These are phyloP conservation scores for Leptographium wingfieldii DNA, from an alignment of 2,329 filamentous ascomycete species.

Conservation along the genomic window DNA sequence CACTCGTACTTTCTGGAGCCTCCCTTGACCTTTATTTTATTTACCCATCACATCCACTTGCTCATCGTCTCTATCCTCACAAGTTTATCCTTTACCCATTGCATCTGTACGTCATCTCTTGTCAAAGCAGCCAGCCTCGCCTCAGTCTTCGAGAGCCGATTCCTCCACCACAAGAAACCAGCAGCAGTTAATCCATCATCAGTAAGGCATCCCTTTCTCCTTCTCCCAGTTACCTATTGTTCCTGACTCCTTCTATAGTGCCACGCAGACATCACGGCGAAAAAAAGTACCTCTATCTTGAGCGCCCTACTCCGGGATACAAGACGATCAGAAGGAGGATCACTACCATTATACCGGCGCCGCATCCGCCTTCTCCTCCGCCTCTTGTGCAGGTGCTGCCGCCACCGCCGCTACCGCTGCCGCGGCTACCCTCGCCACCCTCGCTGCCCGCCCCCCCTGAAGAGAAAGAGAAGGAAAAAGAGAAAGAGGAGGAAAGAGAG, in stretches of 20 bases:
- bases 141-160: no score
- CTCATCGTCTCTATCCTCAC: no score
- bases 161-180: no score
- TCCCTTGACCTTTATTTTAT: no score
- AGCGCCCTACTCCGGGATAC: conserved; percentile 24
- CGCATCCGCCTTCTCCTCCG: conserved; percentile 6
- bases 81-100: no score
- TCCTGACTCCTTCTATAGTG: conserved; percentile 6
- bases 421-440: not conserved
- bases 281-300: conserved; percentile 29
- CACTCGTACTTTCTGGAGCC: no score
- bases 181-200: no score
- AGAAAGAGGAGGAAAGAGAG: not conserved
- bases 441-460: no score
- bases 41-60: no score
- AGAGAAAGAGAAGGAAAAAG: not conserved
- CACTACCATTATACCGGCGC: conserved; percentile 21
- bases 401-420: conserved; percentile 4
- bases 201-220: no score
- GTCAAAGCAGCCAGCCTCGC: no score
- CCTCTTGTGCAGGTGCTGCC: not conserved
- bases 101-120: no score
- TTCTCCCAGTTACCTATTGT: not conserved
- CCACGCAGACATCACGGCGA: conserved; percentile 7
- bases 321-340: conserved; percentile 23